Percentiles rank a stretch among this genome's conserved stretches.
These are phyloP conservation scores for Avena atlantica DNA, from an alignment of 176 grass and related monocot genomes.

Conservation along the genomic window DNA sequence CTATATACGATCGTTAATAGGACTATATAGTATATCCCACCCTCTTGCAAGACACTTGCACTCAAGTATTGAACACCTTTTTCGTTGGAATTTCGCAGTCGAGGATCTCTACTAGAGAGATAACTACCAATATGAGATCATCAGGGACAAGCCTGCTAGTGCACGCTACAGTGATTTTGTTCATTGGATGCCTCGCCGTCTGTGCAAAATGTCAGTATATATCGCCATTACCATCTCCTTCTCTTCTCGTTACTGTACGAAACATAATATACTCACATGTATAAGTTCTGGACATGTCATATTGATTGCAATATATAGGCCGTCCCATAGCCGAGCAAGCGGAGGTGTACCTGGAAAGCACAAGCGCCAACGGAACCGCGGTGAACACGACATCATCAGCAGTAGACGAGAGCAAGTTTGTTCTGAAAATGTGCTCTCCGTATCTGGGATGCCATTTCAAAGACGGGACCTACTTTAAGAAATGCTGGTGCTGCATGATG, in stretches of 20 bases:
- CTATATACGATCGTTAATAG: too few relatives aligned
- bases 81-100: too few relatives aligned
- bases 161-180: neutral
- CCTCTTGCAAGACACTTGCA: neutral
- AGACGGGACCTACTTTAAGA: too few relatives aligned
- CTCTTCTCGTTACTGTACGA: neutral
- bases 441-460: too few relatives aligned
- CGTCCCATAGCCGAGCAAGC: too few relatives aligned
- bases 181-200: slow-evolving; percentile 3
- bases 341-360: too few relatives aligned
- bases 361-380: too few relatives aligned
- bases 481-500: too few relatives aligned
- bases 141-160: neutral
- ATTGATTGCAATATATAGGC: too few relatives aligned
- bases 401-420: too few relatives aligned
- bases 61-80: neutral
- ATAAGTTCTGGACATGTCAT: neutral
- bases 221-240: neutral
- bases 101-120: neutral
- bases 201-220: neutral
- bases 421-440: too few relatives aligned
- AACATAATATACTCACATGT: neutral
- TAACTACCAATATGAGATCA: neutral
- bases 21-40: neutral
- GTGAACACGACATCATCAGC: too few relatives aligned